phyloP scores from a whole-genome alignment of 371 early-diverging fungal species.

The Mucor saturninus region DNA sequence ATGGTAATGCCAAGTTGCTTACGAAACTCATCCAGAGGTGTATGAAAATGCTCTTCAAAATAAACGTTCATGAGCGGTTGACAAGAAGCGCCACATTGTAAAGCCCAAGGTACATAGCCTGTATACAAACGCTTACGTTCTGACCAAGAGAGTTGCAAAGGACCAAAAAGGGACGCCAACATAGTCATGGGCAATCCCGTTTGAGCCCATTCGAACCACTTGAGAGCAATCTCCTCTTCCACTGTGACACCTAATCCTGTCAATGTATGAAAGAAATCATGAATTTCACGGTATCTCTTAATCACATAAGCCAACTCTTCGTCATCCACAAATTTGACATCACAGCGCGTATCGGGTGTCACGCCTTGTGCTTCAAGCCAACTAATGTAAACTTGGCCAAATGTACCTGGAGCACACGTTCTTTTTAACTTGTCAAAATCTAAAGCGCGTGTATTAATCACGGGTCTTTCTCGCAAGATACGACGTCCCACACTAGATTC shows the following conservation, averaged over 20 bases:
- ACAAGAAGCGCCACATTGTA: conserved; percentile 76
- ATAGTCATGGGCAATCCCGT: conserved; percentile 90
- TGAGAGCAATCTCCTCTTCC: conserved; percentile 91
- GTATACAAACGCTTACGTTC: conserved; percentile 71
- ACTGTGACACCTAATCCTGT: conserved; percentile 86
- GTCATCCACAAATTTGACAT: conserved; percentile 86
- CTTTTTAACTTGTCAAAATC: conserved; percentile 67
- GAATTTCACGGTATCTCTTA: conserved; percentile 90
- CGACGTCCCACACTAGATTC: conserved; percentile 74
- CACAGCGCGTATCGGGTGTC: conserved; percentile 82
- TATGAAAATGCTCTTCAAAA: conserved; percentile 85
- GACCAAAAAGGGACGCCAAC: conserved; percentile 83
- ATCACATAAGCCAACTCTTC: conserved; percentile 94
- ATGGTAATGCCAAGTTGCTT: conserved; percentile 65
- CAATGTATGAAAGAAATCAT: conserved; percentile 93
- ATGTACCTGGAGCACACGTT: conserved; percentile 73
- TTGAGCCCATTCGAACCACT: conserved; percentile 94
- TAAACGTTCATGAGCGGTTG: conserved; percentile 84
- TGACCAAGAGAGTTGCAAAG: conserved; percentile 63
- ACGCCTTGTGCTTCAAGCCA: conserved; percentile 84
- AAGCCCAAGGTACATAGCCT: conserved; percentile 92
- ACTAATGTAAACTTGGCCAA: conserved; percentile 84
- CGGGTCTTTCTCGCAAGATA: conserved; percentile 83
- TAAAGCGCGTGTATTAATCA: conserved; percentile 67
- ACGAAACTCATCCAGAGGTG: conserved; percentile 72